Evolutionary conservation across 148 eudicot genomes (phyloP), one percentile per base, ranked within the genome.

Genomic region (Polygonum aviculare): DNA sequence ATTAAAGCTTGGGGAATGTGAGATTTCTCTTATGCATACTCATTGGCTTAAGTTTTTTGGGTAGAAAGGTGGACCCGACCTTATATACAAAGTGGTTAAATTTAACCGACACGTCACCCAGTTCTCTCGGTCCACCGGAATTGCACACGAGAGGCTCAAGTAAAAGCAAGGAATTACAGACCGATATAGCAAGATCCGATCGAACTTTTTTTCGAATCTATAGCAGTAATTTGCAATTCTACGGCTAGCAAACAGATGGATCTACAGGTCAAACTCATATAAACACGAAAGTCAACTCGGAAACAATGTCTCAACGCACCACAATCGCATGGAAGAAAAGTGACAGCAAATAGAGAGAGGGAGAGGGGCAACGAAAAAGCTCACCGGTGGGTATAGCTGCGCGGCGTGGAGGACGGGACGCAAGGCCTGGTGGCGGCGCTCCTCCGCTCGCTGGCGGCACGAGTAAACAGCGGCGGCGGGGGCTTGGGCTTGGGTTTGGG

Each of bases 371-470:
- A 33, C 19, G 14, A 63, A 14, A 63, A 22, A 26, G 71, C 70
- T 59, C 74, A 75, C 76, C 73, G 44, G 75, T 49, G 80, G 76
- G 26, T 12, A 19, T 69, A 75, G 45, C 72, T 79, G 18, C 80
- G 77, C 33, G 44, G 76, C 15, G 81, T 41, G 2, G 77, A 72
- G 2, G 77, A 72, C 8, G 79, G 4, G 31, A 45, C 85, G 69
- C 85, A 78, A 5, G 79, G 86, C 51, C 80, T 80, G 1, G 31
- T 26, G 31, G 31, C 31, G 31, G 41, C 83, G 50, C 77, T 80
- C 80, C 60, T 40, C 48, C 74, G 72, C 21, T 72, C 74, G 65
- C 47, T 76, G 38, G 52, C 51, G 8, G 78, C 21, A 2, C 67
- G 69, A 60, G 2, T 60, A 26, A 26, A 26, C 45, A 67, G 36